Conservation (phyloP, 2,329 filamentous ascomycete species). For the Colletotrichum karsti region DNA sequence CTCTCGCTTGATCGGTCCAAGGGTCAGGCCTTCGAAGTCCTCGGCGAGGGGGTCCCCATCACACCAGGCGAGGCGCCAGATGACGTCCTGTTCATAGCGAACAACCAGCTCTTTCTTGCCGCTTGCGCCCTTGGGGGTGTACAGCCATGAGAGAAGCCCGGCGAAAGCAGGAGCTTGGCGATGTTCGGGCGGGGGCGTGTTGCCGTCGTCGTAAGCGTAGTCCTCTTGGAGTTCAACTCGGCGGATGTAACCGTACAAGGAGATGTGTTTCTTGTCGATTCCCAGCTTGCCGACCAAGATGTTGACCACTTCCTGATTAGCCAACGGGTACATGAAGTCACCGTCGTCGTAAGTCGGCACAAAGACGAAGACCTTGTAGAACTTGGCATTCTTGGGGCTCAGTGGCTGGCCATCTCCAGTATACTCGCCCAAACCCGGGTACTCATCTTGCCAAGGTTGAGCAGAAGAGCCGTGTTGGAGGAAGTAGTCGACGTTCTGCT, state of each 20-base stretch:
- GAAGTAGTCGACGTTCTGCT: conserved; percentile 18
- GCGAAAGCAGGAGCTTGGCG: conserved; percentile 7
- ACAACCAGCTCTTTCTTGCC: conserved; percentile 16
- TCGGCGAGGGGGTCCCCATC: neutral
- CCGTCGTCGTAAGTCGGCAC: neutral
- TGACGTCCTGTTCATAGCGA: conserved; percentile 21
- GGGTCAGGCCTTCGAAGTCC: too few species aligned
- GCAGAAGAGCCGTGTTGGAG: neutral
- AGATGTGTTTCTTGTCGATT: conserved; percentile 8
- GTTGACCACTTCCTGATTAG: neutral
- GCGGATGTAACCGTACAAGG: conserved; percentile 6
- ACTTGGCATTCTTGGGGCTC: neutral
- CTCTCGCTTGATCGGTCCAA: neutral
- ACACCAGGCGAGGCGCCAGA: conserved; percentile 38
- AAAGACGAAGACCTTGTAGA: conserved; percentile 20
- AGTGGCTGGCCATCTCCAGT: neutral
- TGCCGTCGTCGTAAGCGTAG: neutral
- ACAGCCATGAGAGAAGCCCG: conserved; percentile 22
- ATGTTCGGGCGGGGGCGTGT: neutral
- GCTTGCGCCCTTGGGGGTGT: conserved; percentile 9
- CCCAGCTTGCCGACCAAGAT: conserved; percentile 1
- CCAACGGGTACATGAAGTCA: neutral
- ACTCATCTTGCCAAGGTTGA: neutral
- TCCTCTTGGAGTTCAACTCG: neutral
- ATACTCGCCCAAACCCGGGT: neutral